Conservation (phyloP, 1,284 basidiomycete species). For the Austroboletus novae-zelandiae region DNA sequence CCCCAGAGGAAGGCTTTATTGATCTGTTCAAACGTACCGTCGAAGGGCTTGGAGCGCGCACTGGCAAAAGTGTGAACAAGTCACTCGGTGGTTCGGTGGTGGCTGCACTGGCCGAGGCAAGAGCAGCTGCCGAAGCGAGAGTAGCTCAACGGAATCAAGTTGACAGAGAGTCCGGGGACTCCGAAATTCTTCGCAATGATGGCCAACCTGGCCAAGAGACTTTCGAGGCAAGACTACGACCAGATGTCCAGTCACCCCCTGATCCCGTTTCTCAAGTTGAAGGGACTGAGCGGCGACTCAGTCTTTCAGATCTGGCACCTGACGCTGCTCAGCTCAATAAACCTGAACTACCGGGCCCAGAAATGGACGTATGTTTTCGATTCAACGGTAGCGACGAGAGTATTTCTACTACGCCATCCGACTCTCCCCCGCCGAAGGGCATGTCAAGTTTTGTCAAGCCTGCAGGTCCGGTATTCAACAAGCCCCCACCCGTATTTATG, state of each 20-base stretch:
- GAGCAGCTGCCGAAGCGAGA: conserved; percentile 67
- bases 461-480: conserved; percentile 53
- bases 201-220: conserved; percentile 4
- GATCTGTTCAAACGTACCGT: conserved; percentile 66
- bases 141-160: conserved; percentile 60
- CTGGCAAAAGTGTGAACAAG: conserved; percentile 59
- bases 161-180: conserved; percentile 37
- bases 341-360: not conserved
- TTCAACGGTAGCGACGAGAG: conserved; percentile 25
- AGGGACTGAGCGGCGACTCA: conserved; percentile 15
- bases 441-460: conserved; percentile 35
- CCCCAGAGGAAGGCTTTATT: conserved; percentile 47
- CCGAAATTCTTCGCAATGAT: conserved; percentile 18
- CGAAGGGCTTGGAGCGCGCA: conserved; percentile 59
- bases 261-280: not conserved
- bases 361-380: not conserved
- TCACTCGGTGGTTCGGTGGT: conserved; percentile 57
- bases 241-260: not conserved
- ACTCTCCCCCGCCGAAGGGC: conserved; percentile 48
- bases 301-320: conserved; percentile 27
- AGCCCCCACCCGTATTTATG: conserved; percentile 50
- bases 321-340: not conserved
- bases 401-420: conserved; percentile 56
- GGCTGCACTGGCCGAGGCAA: conserved; percentile 65
- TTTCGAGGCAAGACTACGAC: conserved; percentile 15